Conservation (phyloP, 1,284 basidiomycete genomes). For the Inonotus hispidus region DNA sequence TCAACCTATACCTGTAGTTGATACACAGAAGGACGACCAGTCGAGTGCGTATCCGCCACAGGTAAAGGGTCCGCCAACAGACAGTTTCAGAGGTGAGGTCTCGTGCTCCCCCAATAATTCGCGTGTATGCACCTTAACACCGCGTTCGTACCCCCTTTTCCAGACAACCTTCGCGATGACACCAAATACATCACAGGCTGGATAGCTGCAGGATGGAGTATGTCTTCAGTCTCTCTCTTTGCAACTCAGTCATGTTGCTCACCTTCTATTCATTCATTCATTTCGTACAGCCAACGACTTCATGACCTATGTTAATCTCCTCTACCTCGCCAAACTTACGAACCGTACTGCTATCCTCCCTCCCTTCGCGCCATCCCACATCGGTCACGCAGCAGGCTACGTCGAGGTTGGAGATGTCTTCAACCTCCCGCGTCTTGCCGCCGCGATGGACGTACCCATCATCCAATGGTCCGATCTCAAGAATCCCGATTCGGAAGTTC, state of each 20-base stretch:
- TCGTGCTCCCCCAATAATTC: background rate
- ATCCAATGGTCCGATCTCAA: slow-evolving; percentile 42
- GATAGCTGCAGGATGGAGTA: slow-evolving; percentile 69
- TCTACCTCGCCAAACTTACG: slow-evolving; percentile 61
- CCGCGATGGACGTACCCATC: slow-evolving; percentile 31
- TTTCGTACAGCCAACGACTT: slow-evolving; percentile 25
- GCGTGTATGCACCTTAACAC: background rate
- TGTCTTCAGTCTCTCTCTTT: background rate
- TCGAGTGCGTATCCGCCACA: slow-evolving; percentile 28
- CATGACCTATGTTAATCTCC: slow-evolving; percentile 50
- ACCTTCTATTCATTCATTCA: background rate
- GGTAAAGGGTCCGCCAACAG: slow-evolving; percentile 46
- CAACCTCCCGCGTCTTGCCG: slow-evolving; percentile 35
- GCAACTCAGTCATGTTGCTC: background rate
- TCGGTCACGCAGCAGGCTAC: slow-evolving; percentile 40
- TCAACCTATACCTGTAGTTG: background rate
- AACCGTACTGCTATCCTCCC: slow-evolving; percentile 60
- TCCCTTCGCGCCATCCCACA: slow-evolving; percentile 61
- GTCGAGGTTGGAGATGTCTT: slow-evolving; percentile 39
- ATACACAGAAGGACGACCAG: background rate
- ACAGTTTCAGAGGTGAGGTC: slow-evolving; percentile 35
- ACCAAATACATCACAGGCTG: slow-evolving; percentile 63
- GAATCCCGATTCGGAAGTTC: slow-evolving; percentile 41
- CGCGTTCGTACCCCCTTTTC: background rate
- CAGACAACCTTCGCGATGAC: slow-evolving; percentile 51